These are phyloP conservation scores for Circinella umbellata DNA, from an alignment of 371 early-diverging fungal genomes.

Conservation along the genomic window DNA sequence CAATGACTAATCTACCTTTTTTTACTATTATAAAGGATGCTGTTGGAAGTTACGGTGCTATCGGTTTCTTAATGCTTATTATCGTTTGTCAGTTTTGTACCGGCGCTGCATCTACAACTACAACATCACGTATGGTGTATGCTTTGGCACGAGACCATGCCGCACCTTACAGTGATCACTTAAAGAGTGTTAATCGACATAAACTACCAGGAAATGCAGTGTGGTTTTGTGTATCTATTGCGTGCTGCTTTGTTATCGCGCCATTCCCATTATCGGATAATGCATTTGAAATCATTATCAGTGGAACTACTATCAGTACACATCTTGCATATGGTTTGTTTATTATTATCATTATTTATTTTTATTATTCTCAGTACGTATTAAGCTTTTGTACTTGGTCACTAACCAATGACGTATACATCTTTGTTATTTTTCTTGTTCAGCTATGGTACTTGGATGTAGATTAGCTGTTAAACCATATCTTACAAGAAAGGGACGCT, in stretches of 20 bases:
- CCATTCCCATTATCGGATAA: conserved; percentile 47
- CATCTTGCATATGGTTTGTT: conserved; percentile 67
- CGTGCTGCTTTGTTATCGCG: conserved; percentile 38
- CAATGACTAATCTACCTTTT: background rate
- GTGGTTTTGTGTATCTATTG: conserved; percentile 38
- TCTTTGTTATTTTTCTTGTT: background rate
- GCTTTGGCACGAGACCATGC: conserved; percentile 73
- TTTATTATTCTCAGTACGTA: too few species aligned
- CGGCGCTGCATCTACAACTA: conserved; percentile 54
- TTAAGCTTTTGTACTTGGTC: too few species aligned
- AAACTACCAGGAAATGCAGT: conserved; percentile 49
- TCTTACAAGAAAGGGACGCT: conserved; percentile 30
- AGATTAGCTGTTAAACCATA: conserved; percentile 23
- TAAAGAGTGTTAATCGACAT: conserved; percentile 39
- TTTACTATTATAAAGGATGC: conserved; percentile 42
- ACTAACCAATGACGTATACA: background rate
- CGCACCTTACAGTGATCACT: conserved; percentile 34
- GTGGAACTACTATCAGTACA: conserved; percentile 72
- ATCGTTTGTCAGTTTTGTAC: conserved; percentile 64
- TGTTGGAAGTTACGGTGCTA: conserved; percentile 45
- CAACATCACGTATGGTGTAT: conserved; percentile 70
- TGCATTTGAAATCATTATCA: conserved; percentile 64
- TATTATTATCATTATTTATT: too few species aligned
- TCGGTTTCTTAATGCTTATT: conserved; percentile 51
- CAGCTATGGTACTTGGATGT: conserved; percentile 43